Base-by-base conservation (phyloP, 805 yeast species). In the Candida koratica region DNA sequence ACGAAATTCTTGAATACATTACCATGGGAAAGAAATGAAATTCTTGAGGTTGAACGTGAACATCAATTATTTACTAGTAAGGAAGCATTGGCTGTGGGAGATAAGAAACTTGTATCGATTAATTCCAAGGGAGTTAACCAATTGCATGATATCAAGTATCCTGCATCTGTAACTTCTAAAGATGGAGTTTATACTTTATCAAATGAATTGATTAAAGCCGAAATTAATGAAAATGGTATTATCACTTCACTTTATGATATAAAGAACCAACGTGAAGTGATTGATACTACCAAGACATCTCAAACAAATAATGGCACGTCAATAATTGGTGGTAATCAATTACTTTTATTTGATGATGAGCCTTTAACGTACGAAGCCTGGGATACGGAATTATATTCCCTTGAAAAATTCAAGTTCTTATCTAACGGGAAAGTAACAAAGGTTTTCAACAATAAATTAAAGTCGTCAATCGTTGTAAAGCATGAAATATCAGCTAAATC, bases 331-430 rank as follows among this genome's bases (percentile, higher is more conserved):
- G 96, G 89, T 12, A 87, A 88, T 50, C 95, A 84, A 56, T 79
- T 78, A 45, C 78, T 87, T 1, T 53, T 93, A 39, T 84, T 84
- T 51, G 89, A 89, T 46, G 98, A 93, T 56, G 84, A 86, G 44
- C 98, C 98, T 7, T 67, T 86, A 51, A 81, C 73, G 38, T 90
- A 80, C 79, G 96, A 87, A 29, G 97, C 97, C 1, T 90, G 98
- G 98, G 98, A 90, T 56, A 90, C 97, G 0, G 98, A 90, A 55
- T 70, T 88, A 40, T 93, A 77, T 54, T 84, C 96, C 0, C 72
- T 86, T 39, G 86, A 82, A 49, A 87, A 82, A 52, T 77, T 73
- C 53, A 65, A 64, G 37, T 76, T 78, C 45, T 48, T 67, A 36
- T 39, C 45, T 6, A 46, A 46, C 10, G 69, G 69, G n/a, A 64